A percentile compares a stretch with the other conserved stretches of the same genome.
Conservation (phyloP, 768 basidiomycete species). For the Favolaschia claudopus region DNA sequence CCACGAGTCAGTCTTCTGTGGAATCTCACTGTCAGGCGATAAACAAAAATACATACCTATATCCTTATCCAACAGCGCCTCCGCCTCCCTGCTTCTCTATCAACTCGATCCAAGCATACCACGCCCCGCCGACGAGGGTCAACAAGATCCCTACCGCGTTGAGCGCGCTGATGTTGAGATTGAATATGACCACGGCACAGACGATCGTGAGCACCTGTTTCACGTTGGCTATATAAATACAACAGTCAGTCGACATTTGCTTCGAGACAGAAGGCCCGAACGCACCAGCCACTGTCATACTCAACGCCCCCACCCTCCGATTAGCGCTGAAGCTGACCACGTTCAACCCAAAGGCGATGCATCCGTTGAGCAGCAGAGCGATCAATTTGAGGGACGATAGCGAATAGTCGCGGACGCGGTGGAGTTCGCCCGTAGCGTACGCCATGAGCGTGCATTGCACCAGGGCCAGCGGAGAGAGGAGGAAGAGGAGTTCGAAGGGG, state of each 20-base stretch:
- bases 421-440: constrained; percentile 81
- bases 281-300: constrained; percentile 88
- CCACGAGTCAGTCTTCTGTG: no score
- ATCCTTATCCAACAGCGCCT: not conserved
- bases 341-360: constrained; percentile 91
- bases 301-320: constrained; percentile 85
- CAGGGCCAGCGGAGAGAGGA: constrained; percentile 93
- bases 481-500: constrained; percentile 77
- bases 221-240: constrained; percentile 68
- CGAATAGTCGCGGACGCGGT: constrained; percentile 59
- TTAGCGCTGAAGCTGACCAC: constrained; percentile 97
- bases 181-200: constrained; percentile 83
- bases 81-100: constrained; percentile 45
- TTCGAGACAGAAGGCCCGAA: not conserved
- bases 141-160: constrained; percentile 87
- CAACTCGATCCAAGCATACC: constrained; percentile 77
- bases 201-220: constrained; percentile 94
- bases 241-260: constrained; percentile 11
- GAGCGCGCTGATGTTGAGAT: constrained; percentile 77
- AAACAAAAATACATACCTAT: not conserved
- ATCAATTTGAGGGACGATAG: constrained; percentile 48
- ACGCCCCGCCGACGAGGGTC: constrained; percentile 87
- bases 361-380: constrained; percentile 78
- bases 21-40: no score
- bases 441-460: constrained; percentile 85